Conservation (phyloP, 371 early-diverging fungal genomes). For the Catenaria anguillulae region DNA sequence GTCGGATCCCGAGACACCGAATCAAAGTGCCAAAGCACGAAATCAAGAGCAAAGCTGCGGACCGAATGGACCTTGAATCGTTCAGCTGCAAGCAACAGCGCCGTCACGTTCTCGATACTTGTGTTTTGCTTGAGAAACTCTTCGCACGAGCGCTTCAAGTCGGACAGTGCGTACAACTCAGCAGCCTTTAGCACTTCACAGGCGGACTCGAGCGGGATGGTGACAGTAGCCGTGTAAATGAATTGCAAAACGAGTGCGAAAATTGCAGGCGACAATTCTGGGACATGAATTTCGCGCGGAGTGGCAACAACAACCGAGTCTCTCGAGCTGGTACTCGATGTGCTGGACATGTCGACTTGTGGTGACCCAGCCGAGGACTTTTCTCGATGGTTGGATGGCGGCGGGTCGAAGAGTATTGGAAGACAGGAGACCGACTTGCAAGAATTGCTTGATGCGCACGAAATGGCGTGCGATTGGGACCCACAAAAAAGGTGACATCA, state of each 20-base stretch:
- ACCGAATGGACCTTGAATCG: conserved; percentile 6
- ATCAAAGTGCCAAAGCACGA: conserved; percentile 9
- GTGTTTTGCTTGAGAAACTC: conserved; percentile 8
- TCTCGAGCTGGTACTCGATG: background rate
- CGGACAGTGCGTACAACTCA: background rate
- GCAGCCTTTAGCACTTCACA: background rate
- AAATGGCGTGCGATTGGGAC: background rate
- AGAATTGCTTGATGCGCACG: background rate
- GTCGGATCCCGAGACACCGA: background rate
- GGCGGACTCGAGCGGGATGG: background rate
- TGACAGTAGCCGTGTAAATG: background rate
- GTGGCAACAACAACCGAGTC: background rate
- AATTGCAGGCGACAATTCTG: background rate
- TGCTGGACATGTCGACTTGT: no score
- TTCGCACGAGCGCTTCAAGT: background rate
- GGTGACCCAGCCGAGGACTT: no score
- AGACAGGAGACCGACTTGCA: conserved; percentile 1
- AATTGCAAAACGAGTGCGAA: background rate
- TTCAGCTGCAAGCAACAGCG: conserved; percentile 1
- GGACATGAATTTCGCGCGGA: background rate
- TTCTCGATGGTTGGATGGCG: no score
- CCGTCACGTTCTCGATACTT: conserved; percentile 7
- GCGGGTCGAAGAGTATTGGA: background rate
- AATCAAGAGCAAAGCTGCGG: conserved; percentile 1
- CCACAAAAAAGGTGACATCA: background rate